Evolutionary conservation across 805 yeast genomes (phyloP), one percentile per base, ranked within the genome.

Genomic region (Starmerella stigmatis): DNA sequence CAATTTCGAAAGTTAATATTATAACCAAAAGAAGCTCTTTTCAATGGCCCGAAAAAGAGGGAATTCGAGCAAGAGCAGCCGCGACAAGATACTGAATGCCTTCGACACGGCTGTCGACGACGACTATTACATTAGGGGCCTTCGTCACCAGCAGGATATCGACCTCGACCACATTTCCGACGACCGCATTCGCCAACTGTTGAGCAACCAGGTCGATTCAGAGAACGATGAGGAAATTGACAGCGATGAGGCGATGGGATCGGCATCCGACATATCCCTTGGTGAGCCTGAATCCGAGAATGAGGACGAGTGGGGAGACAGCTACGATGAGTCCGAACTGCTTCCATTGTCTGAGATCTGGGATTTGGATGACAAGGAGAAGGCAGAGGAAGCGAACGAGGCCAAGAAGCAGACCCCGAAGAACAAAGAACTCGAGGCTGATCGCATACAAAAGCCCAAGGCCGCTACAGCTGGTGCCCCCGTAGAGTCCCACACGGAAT

Each of bases 231-330:
- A 63, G 19, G 68, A 82, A 49, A 67, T 82, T 37, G 85, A 81
- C 55, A 84, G 94, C 0, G 96, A 86, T 61, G 95, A 82, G 55
- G 95, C 94, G 0, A 64, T 84, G 48, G 94, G 92, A 0, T 79
- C 92, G 0, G 94, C 74, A 53, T 75, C 72, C 47, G 84, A 78
- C 45, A 80, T 75, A 58, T 75, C 79, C 51, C 78, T 86, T 26
- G 59, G 61, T 23, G 61, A 60, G 23, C 65, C 63, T 3, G 70
- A 63, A n/a, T 65, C 64, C 13, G 73, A 70, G 9, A 72, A 67
- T 8, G 77, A 70, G 15, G 79, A 73, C n/a, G 75, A 68, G 5
- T 89, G 75, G 11, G 81, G 83, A 58, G 74, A 74, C 21, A 79
- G 88, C 57, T 70, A 82, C 34, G 94, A 85, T 56, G 95, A 85